phyloP scores from a whole-genome alignment of 148 eudicot species.

The Pouteria glomerata region DNA sequence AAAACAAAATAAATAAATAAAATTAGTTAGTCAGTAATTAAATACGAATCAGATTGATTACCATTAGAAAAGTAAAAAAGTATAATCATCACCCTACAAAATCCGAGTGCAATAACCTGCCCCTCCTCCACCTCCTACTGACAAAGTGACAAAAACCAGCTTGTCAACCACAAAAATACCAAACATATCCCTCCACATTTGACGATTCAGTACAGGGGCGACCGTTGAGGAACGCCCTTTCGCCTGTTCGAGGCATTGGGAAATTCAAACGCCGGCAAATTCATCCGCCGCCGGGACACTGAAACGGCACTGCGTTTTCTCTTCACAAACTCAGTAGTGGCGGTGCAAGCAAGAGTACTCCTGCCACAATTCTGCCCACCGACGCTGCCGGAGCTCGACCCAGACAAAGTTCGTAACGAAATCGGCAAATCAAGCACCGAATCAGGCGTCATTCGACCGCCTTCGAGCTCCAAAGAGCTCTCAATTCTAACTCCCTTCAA shows the following conservation, averaged over 20 bases:
- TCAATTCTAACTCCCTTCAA: background rate
- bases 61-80: background rate
- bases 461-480: background rate
- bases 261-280: slow-evolving; percentile 7
- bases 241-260: slow-evolving; percentile 20
- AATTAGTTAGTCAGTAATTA: background rate
- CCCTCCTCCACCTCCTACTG: background rate
- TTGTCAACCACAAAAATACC: background rate
- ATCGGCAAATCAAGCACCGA: slow-evolving; percentile 34
- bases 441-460: slow-evolving; percentile 27
- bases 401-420: slow-evolving; percentile 23
- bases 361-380: background rate
- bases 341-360: slow-evolving; percentile 15
- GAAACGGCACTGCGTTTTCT: slow-evolving; percentile 34
- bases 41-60: background rate
- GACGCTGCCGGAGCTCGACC: slow-evolving; percentile 20
- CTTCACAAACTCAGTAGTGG: slow-evolving; percentile 33
- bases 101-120: no score
- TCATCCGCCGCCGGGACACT: background rate
- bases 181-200: background rate
- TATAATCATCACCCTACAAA: no score
- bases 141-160: background rate
- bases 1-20: no score
- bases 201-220: slow-evolving; percentile 27
- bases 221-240: slow-evolving; percentile 37